These are phyloP conservation scores for Acanthamoeba pearcei DNA, from an alignment of 208 protist genomes.

Conservation along the genomic window DNA sequence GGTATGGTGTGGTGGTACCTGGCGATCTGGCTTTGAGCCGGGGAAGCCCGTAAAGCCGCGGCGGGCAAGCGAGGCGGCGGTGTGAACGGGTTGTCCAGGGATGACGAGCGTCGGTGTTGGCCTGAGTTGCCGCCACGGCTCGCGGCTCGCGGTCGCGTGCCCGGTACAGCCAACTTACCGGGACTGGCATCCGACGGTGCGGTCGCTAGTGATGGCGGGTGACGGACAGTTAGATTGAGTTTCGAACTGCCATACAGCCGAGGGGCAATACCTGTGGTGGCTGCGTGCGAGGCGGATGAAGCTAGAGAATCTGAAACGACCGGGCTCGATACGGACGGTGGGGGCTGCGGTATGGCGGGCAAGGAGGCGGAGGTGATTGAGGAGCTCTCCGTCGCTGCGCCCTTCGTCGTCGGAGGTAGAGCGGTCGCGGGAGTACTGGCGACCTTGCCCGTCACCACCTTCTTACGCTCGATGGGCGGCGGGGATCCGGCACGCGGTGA, in stretches of 20 bases:
- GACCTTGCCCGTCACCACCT: background rate
- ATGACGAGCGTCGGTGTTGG: conserved; percentile 40
- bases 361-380: background rate
- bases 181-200: background rate
- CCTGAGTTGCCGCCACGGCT: background rate
- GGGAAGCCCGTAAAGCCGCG: background rate
- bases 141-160: background rate
- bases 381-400: background rate
- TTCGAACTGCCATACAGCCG: too few relatives aligned
- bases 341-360: background rate
- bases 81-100: conserved; percentile 28
- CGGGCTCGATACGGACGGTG: background rate
- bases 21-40: background rate
- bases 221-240: background rate
- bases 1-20: background rate
- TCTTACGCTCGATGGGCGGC: conserved; percentile 31
- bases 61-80: background rate
- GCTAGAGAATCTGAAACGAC: background rate
- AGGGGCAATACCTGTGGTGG: background rate
- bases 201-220: background rate
- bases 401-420: background rate
- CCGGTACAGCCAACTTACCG: background rate
- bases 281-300: background rate
- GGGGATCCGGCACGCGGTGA: background rate
- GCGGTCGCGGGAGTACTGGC: background rate